Conservation (phyloP, 2,329 filamentous ascomycete genomes). For the Neofusicoccum laricinum region DNA sequence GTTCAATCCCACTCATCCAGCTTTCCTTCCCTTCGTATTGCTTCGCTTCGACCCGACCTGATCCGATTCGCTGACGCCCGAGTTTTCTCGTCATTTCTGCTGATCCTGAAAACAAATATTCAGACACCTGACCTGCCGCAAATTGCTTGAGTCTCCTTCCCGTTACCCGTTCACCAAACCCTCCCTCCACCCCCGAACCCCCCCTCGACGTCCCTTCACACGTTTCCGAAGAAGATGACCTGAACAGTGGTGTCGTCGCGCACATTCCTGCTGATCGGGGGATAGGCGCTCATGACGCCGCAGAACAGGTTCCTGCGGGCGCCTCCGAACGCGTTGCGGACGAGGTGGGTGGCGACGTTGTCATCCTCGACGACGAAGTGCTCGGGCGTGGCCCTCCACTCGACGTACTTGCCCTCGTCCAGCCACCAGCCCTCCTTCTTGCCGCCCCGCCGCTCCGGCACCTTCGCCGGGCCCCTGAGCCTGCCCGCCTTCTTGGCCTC, state of each 20-base stretch:
- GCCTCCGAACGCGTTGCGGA: constrained; percentile 54
- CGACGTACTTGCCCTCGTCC: constrained; percentile 26
- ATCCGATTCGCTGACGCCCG: no score
- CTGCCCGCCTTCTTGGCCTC: constrained; percentile 19
- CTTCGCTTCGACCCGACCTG: no score
- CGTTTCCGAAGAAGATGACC: constrained; percentile 52
- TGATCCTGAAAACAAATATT: no score
- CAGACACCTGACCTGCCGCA: background rate
- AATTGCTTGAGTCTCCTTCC: background rate
- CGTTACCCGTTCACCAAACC: background rate
- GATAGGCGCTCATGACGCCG: constrained; percentile 35
- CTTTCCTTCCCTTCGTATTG: no score
- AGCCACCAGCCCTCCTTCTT: constrained; percentile 16
- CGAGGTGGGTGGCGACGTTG: constrained; percentile 52
- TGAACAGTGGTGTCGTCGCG: constrained; percentile 54
- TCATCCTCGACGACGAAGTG: constrained; percentile 51
- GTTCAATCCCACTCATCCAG: no score
- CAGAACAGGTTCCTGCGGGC: constrained; percentile 40
- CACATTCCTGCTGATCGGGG: constrained; percentile 36
- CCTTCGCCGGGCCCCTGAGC: no score
- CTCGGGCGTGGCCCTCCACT: constrained; percentile 42
- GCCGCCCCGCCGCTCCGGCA: no score
- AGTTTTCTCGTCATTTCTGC: no score
- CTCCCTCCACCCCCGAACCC: background rate
- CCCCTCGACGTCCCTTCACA: background rate